Conservation (phyloP, 495 filamentous ascomycete genomes). For the Cercophora newfieldiana region DNA sequence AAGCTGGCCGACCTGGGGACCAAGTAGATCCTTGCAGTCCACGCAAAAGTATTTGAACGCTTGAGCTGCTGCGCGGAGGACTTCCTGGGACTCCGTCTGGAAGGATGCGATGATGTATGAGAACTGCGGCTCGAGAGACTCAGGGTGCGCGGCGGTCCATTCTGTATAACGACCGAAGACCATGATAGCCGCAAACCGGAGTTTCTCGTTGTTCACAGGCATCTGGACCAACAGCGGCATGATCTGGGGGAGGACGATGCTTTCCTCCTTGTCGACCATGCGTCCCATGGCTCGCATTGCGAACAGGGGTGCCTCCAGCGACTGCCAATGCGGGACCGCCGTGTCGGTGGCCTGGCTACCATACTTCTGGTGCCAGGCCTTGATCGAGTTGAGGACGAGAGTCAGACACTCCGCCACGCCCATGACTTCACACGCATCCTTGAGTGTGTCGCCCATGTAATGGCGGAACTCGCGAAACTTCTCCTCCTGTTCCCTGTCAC, state of each 20-base stretch:
- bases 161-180: slow-evolving; percentile 94
- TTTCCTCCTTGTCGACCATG: slow-evolving; percentile 90
- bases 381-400: slow-evolving; percentile 81
- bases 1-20: slow-evolving; percentile 74
- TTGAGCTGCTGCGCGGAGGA: slow-evolving; percentile 86
- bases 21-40: slow-evolving; percentile 85
- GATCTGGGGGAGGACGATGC: slow-evolving; percentile 78
- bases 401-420: slow-evolving; percentile 84
- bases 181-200: slow-evolving; percentile 96
- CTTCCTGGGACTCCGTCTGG: slow-evolving; percentile 78
- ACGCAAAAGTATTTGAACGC: slow-evolving; percentile 95
- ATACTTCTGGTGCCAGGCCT: slow-evolving; percentile 82
- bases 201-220: slow-evolving; percentile 92
- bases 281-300: slow-evolving; percentile 94
- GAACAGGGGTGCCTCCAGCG: slow-evolving; percentile 92
- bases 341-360: slow-evolving; percentile 67
- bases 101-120: slow-evolving; percentile 93
- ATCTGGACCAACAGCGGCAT: slow-evolving; percentile 93
- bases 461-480: slow-evolving; percentile 97
- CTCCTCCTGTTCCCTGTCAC: slow-evolving; percentile 93
- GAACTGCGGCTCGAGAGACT: slow-evolving; percentile 86
- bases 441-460: slow-evolving; percentile 95
- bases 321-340: slow-evolving; percentile 95
- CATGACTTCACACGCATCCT: slow-evolving; percentile 95
- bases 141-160: slow-evolving; percentile 93